Conservation (phyloP, 306 rosid species). For the Pyrus bretschneideri region DNA sequence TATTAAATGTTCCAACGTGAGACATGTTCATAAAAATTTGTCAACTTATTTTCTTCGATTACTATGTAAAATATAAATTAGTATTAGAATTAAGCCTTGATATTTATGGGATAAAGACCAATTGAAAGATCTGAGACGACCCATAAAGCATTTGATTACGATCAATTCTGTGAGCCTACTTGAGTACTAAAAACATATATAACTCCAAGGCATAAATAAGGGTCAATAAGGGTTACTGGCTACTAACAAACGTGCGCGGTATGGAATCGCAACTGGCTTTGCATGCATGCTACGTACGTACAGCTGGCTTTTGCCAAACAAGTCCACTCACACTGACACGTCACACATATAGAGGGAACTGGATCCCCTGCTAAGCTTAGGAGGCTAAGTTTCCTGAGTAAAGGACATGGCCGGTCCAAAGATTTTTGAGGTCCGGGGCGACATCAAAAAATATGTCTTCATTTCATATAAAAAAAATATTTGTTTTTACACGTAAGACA, state of each 20-base stretch:
- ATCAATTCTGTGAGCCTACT: background rate
- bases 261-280: background rate
- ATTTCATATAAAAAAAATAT: too few relatives aligned
- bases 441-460: too few relatives aligned
- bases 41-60: background rate
- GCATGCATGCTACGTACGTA: background rate
- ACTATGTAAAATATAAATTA: background rate
- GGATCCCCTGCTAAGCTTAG: too few relatives aligned
- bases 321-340: background rate
- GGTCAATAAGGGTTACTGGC: too few relatives aligned
- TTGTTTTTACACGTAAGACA: too few relatives aligned
- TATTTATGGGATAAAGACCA: background rate
- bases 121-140: background rate
- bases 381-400: too few relatives aligned
- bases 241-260: too few relatives aligned
- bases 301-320: background rate
- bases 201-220: background rate
- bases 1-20: background rate
- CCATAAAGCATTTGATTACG: background rate
- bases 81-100: background rate
- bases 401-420: too few relatives aligned
- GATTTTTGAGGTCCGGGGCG: too few relatives aligned
- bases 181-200: background rate
- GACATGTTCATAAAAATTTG: background rate
- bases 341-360: background rate